These are phyloP conservation scores for Aureobasidium sp. DNA, from an alignment of 2,329 filamentous ascomycete species.

Conservation along the genomic window DNA sequence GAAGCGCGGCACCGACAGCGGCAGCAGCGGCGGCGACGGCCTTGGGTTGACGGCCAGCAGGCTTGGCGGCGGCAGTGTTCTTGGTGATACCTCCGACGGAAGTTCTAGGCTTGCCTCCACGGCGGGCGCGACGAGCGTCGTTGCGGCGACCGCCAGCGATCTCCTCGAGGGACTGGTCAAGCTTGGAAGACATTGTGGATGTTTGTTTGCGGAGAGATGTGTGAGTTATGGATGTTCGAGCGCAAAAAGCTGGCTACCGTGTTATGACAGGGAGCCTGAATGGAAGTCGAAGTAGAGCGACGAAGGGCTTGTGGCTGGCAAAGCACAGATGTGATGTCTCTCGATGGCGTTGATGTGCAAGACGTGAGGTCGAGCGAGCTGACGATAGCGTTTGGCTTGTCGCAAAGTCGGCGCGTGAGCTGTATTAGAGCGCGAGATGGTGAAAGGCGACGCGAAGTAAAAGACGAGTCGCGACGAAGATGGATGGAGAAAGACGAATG, in stretches of 20 bases:
- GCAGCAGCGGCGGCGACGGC: constrained; percentile 49
- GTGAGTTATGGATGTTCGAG: constrained; percentile 2
- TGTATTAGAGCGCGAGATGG: background rate
- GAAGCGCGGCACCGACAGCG: constrained; percentile 49
- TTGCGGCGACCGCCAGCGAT: constrained; percentile 47
- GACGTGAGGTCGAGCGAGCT: background rate
- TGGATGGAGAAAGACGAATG: constrained; percentile 1
- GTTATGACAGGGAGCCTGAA: background rate
- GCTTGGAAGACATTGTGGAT: constrained; percentile 74
- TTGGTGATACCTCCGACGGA: constrained; percentile 85
- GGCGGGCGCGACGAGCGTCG: constrained; percentile 39
- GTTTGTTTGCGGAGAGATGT: constrained; percentile 7
- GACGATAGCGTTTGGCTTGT: constrained; percentile 2
- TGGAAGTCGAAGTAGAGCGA: background rate
- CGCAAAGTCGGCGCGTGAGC: constrained; percentile 7
- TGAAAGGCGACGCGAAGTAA: background rate
- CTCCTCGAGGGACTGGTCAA: constrained; percentile 95
- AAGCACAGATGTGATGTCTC: background rate
- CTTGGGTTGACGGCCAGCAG: constrained; percentile 40
- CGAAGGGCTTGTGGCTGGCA: background rate
- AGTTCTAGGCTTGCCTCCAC: constrained; percentile 48
- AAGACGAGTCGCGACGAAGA: background rate
- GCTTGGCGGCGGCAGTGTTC: constrained; percentile 49
- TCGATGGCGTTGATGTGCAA: background rate
- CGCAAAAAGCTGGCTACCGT: constrained; percentile 1